phyloP scores from a whole-genome alignment of 768 basidiomycete species.

The Leccinum subtestaceum region DNA sequence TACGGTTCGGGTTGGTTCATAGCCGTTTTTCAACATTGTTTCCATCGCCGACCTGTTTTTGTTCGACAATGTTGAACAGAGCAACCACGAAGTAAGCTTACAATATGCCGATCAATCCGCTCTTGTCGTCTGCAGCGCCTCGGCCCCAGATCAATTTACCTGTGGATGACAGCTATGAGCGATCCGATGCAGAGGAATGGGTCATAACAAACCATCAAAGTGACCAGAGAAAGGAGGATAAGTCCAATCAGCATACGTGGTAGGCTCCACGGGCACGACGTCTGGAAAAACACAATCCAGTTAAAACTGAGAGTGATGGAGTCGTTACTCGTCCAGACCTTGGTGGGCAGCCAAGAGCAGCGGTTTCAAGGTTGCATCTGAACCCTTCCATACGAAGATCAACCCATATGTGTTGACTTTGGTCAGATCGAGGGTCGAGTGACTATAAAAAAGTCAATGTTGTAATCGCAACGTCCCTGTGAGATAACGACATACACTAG shows the following conservation, averaged over 20 bases:
- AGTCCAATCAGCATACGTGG: constrained; percentile 55
- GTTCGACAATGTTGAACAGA: background rate
- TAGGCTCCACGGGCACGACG: constrained; percentile 63
- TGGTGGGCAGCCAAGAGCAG: constrained; percentile 53
- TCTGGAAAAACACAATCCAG: constrained; percentile 35
- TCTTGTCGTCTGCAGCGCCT: constrained; percentile 58
- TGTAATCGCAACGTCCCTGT: background rate
- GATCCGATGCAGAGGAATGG: background rate
- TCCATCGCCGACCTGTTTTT: constrained; percentile 52
- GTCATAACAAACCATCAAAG: constrained; percentile 44
- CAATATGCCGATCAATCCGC: constrained; percentile 67
- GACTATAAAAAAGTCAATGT: constrained; percentile 32
- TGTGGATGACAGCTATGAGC: background rate
- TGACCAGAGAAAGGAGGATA: constrained; percentile 63
- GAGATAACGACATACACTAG: constrained; percentile 43
- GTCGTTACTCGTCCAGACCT: constrained; percentile 33
- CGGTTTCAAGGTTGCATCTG: constrained; percentile 48
- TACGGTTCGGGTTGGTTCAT: constrained; percentile 59
- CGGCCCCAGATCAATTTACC: constrained; percentile 48
- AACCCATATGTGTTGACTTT: constrained; percentile 64
- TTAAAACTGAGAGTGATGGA: background rate
- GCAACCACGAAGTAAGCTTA: constrained; percentile 22
- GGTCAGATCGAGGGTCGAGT: constrained; percentile 47
- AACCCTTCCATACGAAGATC: constrained; percentile 57
- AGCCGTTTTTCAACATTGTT: constrained; percentile 58